Base-by-base conservation (phyloP, 1,284 basidiomycete genomes). In the Fomitopsis schrenkii region DNA sequence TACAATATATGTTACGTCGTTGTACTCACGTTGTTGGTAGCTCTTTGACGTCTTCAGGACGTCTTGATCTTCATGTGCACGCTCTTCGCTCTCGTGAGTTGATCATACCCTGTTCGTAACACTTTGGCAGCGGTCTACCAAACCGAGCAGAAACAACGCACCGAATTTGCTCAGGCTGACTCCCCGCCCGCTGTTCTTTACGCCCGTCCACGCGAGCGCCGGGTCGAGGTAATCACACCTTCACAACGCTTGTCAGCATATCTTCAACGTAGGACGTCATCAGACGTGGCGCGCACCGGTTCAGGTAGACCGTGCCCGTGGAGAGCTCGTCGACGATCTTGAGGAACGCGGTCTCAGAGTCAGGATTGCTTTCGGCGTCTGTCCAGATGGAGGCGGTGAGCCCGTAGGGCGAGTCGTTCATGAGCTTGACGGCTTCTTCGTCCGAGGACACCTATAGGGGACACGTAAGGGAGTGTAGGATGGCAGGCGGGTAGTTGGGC, bases 331-430 rank as follows among this genome's bases (percentile, higher is more conserved):
- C 87, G 1, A 82, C 85, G 54, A 98, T 79, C 59, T 73, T 76
- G 63, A 90, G 71, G 77, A 97, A 97, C 0, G 84, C 87, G 4
- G 79, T 73, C 61, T 90, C 82, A 0, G 87, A 90, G 30, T 85
- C 83, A 0, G 79, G 70, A 60, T 86, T 82, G 9, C 74, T 75
- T 41, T 81, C 79, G 1, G 83, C 85, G 69, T 93, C 83, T 0
- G 96, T 97, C 96, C 96, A 98, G 35, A 98, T 76, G 19, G 93
- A 95, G 1, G 94, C 93, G 1, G 96, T 98, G 38, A 98, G 81
- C 14, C 96, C 96, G 72, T 96, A 98, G 1, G 84, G 85, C n/a
- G 95, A 97, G 75, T 98, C 95, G 75, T 98, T 98, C 93, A 98
- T 98, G 36, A 97, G 82, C 38, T 77, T 72, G 60, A 98, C 78